These are phyloP conservation scores for Zygnema circumcarinatum DNA, from an alignment of 139 green algal species.

Conservation along the genomic window DNA sequence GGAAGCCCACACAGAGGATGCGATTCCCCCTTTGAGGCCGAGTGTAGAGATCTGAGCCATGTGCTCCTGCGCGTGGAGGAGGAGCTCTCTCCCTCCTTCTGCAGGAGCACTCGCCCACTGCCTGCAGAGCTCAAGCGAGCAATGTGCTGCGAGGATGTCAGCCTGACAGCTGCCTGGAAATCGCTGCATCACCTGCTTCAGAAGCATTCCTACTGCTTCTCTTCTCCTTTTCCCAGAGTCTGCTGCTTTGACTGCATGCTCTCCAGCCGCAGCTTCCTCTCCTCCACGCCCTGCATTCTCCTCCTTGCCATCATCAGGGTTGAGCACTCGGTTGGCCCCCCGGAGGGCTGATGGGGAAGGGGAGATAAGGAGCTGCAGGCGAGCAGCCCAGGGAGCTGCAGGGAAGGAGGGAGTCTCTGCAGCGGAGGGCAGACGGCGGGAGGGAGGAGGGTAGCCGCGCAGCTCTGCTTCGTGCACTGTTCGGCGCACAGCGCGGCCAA, in stretches of 20 bases:
- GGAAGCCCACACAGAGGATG: constrained; percentile 1
- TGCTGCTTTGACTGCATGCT: neutral
- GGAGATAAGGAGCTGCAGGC: constrained; percentile 50
- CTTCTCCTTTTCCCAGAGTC: neutral
- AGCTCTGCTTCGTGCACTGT: neutral
- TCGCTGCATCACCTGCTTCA: constrained; percentile 11
- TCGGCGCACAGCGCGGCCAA: neutral
- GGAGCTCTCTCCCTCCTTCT: constrained; percentile 1
- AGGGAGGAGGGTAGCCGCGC: neutral
- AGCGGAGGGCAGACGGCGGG: constrained; percentile 26
- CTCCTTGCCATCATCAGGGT: neutral
- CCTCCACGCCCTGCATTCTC: neutral
- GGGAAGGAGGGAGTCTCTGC: constrained; percentile 43
- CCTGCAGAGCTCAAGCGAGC: constrained; percentile 31
- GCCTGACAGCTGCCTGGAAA: constrained; percentile 37
- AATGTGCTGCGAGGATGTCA: constrained; percentile 50
- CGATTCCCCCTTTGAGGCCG: constrained; percentile 39
- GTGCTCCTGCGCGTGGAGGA: constrained; percentile 25
- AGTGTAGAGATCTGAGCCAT: constrained; percentile 22
- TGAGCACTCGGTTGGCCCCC: neutral
- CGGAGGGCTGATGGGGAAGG: neutral
- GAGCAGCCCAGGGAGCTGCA: constrained; percentile 34
- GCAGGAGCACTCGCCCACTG: constrained; percentile 28
- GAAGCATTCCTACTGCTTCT: constrained; percentile 7
- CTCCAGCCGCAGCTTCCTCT: neutral